Base-by-base conservation (phyloP, 2,329 filamentous ascomycete species). In the Colletotrichum lupini region DNA sequence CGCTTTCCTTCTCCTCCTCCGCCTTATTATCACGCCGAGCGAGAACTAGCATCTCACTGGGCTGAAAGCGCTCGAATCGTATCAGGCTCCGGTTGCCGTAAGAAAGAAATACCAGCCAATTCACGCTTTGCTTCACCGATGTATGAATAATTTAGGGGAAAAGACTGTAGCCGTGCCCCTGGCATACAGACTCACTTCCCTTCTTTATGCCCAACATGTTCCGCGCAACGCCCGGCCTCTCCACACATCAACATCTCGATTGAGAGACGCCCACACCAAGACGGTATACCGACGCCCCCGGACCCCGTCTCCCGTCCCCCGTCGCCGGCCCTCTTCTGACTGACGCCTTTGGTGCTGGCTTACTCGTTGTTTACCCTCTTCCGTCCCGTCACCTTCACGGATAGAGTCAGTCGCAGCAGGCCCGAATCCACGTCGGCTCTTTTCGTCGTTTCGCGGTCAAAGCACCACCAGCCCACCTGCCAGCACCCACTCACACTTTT, bases 371-470 rank as follows among this genome's bases (percentile, higher is more conserved):
- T 24, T 26, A 12, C 32, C 42, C 30, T 46, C 16, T 28, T 56
- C 5, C 35, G 16, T 22, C 30, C 19, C 30, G 60, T 46, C 55
- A 22, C 42, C 42, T 49, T n/a, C 19, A 49, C 19, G 7, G 19
- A 22, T 49, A 49, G 42, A 49, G 19, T 49, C 42, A 49, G 42
- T 49, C 42, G 19, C 42, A 49, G 42, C 42, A 42, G 35, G 26
- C 24, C 42, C 56, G 24, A 9, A 46, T 61, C 55, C 46, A 32
- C 35, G n/a, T 35, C 22, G 30, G 52, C 49, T 42, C 37, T 28
- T 55, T 67, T 30, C 30, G 53, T 71, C 60, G 67, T 57, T 60
- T 71, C 42, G 70, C 28, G 67, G 60, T 59, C 71, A 56, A 71
- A 73, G 71, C 71, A 73, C 71, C 71, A 14, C 16, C 46, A 67